A percentile compares a stretch with the other conserved stretches of the same genome.
Conservation (phyloP, 495 filamentous ascomycete species). For the Parmelia sp. region DNA sequence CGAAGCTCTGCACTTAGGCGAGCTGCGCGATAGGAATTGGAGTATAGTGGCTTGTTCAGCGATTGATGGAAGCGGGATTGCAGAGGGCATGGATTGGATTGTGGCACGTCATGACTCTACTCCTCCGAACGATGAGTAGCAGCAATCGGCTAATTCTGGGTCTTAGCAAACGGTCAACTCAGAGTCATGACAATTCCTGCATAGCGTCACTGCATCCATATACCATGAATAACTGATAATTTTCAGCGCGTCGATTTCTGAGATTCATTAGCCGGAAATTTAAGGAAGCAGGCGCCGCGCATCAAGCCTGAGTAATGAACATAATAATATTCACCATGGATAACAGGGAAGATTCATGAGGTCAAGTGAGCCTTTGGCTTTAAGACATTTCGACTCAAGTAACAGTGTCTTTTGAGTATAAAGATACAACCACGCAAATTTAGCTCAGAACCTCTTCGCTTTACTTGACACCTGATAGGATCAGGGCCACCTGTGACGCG, state of each 20-base stretch:
- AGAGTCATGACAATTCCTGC: constrained; percentile 28
- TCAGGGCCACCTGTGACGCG: constrained; percentile 31
- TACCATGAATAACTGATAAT: constrained; percentile 2
- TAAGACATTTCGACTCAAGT: not conserved
- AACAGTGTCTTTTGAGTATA: not conserved
- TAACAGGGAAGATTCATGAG: not conserved
- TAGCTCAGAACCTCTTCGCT: constrained; percentile 35
- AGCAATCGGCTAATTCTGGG: not conserved
- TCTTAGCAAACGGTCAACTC: constrained; percentile 31
- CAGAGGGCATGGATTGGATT: constrained; percentile 98
- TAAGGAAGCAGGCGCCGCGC: not conserved
- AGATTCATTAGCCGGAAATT: not conserved
- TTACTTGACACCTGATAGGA: constrained; percentile 47
- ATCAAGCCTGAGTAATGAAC: not conserved
- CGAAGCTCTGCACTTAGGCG: constrained; percentile 81
- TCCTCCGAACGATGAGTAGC: not conserved
- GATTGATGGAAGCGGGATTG: constrained; percentile 87
- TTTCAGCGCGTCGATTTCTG: not conserved
- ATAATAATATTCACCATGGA: no score
- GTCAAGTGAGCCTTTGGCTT: not conserved
- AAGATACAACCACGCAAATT: not conserved
- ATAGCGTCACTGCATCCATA: not conserved
- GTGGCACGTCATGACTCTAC: not conserved
- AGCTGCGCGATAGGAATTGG: constrained; percentile 95
- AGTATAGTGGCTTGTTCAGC: constrained; percentile 96